Conservation (phyloP, 192 early-diverging fungal species). For the Coemansia sp. region DNA sequence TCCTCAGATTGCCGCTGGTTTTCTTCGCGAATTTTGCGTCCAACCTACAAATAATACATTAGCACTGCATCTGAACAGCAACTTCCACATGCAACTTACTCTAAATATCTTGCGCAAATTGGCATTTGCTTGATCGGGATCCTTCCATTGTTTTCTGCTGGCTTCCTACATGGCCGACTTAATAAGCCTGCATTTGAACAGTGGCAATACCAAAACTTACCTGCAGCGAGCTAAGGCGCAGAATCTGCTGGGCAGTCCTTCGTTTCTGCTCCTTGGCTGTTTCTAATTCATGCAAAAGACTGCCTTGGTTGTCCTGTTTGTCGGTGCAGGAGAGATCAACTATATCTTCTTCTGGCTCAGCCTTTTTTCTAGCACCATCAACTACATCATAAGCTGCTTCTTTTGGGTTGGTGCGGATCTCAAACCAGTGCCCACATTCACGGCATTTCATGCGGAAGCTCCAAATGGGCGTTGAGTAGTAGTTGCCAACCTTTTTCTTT, state of each 20-base stretch:
- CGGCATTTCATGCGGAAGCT: conserved; percentile 95
- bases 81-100: conserved; percentile 12
- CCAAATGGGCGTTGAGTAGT: conserved; percentile 81
- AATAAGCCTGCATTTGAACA: not conserved
- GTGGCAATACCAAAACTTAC: not conserved
- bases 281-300: conserved; percentile 57
- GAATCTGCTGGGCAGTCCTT: conserved; percentile 45
- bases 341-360: conserved; percentile 70
- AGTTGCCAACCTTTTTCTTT: conserved; percentile 88
- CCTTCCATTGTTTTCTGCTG: conserved; percentile 73
- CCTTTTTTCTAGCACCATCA: conserved; percentile 71
- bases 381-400: conserved; percentile 45
- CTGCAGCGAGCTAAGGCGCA: conserved; percentile 54
- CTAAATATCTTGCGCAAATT: conserved; percentile 69
- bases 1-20: conserved; percentile 48
- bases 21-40: conserved; percentile 58
- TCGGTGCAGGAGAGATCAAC: conserved; percentile 40
- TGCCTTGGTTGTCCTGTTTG: conserved; percentile 3
- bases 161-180: conserved; percentile 49
- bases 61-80: not conserved
- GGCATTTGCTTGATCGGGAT: conserved; percentile 75
- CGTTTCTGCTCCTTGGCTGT: conserved; percentile 51
- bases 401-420: conserved; percentile 94
- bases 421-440: conserved; percentile 79
- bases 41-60: conserved; percentile 23